A percentile compares a stretch with the other conserved stretches of the same genome.
Evolutionary conservation across 2,329 filamentous ascomycete genomes (phyloP).

Genomic region (Penicillium sp.): DNA sequence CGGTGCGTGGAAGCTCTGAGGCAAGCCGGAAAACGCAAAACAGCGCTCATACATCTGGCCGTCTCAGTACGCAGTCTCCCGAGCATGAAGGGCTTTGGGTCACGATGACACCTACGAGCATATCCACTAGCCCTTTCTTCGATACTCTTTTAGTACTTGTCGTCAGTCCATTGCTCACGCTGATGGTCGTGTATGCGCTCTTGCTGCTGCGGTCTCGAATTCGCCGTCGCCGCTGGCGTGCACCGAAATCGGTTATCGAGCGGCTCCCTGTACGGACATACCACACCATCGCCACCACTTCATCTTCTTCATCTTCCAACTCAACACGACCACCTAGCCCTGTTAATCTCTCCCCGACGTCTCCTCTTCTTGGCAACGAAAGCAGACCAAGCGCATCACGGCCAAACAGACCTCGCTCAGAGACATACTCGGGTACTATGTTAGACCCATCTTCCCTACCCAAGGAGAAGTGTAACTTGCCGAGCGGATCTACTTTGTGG

Average conservation of each 20-base stretch:
- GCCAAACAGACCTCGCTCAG: conserved; percentile 36
- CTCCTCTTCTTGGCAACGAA: conserved; percentile 62
- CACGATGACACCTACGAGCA: conserved; percentile 85
- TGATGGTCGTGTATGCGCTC: conserved; percentile 88
- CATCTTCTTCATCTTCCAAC: conserved; percentile 55
- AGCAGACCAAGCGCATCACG: conserved; percentile 29
- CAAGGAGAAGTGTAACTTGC: conserved; percentile 40
- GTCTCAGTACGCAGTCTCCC: conserved; percentile 38
- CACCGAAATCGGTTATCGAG: conserved; percentile 95
- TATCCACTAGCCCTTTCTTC: conserved; percentile 87
- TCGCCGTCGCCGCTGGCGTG: conserved; percentile 83
- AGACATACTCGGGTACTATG: conserved; percentile 36
- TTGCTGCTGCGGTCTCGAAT: conserved; percentile 84
- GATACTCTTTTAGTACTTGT: conserved; percentile 97
- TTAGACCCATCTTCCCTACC: conserved; percentile 22
- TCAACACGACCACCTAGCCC: conserved; percentile 61
- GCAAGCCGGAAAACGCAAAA: conserved; percentile 21
- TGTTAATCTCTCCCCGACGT: conserved; percentile 65
- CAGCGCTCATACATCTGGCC: conserved; percentile 9
- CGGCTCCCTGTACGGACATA: conserved; percentile 93
- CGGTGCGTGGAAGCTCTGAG: conserved; percentile 8
- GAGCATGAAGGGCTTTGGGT: conserved; percentile 84
- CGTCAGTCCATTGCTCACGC: conserved; percentile 83
- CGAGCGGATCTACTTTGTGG: conserved; percentile 38
- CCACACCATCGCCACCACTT: conserved; percentile 70